Evolutionary conservation across 345 rosid species (phyloP).

Genomic region (Diplotaxis tenuifolia): DNA sequence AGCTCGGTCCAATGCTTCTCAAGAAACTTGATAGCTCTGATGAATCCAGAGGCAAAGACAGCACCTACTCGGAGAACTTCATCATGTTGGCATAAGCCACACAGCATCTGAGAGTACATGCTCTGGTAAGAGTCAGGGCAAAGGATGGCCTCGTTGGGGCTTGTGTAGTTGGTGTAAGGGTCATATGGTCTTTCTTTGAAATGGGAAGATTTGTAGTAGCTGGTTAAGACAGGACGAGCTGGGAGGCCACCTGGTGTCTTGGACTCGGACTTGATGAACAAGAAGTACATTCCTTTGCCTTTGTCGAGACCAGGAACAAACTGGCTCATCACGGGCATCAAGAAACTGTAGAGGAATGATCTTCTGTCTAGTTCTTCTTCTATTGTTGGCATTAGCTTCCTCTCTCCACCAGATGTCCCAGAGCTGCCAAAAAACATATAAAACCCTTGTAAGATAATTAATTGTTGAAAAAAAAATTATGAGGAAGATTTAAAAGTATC

Average conservation of each 20-base stretch:
- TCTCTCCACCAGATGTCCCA: slow-evolving; percentile 94
- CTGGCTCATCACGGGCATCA: slow-evolving; percentile 83
- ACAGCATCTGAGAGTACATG: slow-evolving; percentile 79
- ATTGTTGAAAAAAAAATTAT: background rate
- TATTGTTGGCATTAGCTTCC: slow-evolving; percentile 78
- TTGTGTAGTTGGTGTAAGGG: slow-evolving; percentile 77
- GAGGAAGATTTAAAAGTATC: background rate
- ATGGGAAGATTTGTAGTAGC: slow-evolving; percentile 72
- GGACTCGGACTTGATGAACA: slow-evolving; percentile 71
- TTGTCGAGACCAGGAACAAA: slow-evolving; percentile 62
- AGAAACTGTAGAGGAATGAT: slow-evolving; percentile 58
- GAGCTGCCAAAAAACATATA: slow-evolving; percentile 52
- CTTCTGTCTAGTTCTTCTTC: slow-evolving; percentile 71
- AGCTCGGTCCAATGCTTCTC: slow-evolving; percentile 61
- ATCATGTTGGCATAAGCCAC: slow-evolving; percentile 60
- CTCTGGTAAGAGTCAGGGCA: slow-evolving; percentile 78
- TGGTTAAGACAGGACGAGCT: slow-evolving; percentile 73
- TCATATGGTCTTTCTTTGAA: slow-evolving; percentile 64
- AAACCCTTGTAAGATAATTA: background rate
- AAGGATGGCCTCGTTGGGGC: slow-evolving; percentile 76
- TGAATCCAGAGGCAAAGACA: slow-evolving; percentile 82
- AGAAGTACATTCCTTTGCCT: slow-evolving; percentile 83
- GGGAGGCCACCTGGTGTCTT: slow-evolving; percentile 71
- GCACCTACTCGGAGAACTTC: slow-evolving; percentile 84
- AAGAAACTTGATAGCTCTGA: slow-evolving; percentile 72